Evolutionary conservation across 2,329 filamentous ascomycete species (phyloP), one percentile per base, ranked within the genome.

Genomic region (Spiromastix sp.): DNA sequence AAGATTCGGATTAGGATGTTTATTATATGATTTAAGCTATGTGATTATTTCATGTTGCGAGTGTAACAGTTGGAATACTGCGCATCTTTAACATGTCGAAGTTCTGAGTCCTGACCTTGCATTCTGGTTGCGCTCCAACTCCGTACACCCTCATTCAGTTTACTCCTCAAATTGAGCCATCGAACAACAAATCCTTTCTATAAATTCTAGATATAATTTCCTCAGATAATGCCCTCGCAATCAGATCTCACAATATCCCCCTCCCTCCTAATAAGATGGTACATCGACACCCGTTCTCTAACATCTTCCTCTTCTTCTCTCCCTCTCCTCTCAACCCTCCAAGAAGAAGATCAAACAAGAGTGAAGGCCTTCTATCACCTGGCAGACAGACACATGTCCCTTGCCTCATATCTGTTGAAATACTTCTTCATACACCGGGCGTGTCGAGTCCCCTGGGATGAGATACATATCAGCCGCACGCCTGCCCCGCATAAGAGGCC

Each of bases 361-460:
- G 58, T 69, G 29, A 58, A 56, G 16, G 59, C 61, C 30, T 75
- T 64, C 53, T 65, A 70, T 49, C 66, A 70, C 48, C 54, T 69
- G 21, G 50, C 68, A 46, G 76, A 79, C 49, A 70, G 68, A 12
- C 68, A 68, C 44, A 77, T 79, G 71, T 70, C 67, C 12, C 61
- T 80, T 3, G 74, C 63, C 6, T 79, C 74, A 5, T 71, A 70
- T 10, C 55, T 80, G 15, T 60, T 80, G 16, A 80, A 80, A 52
- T 72, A 75, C 8, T 55, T 71, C 11, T 79, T 71, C 46, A 67
- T 79, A 29, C 67, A 72, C 45, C 63, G 67, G 43, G 59, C 63
- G 4, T 68, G 74, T 33, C 62, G 57, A 12, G 62, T 74, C 4
- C 67, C 73, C 1, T 80, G 75, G 75, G 58, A 59, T 25, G 55